Conservation (phyloP, 805 yeast genomes). For the Ogataea pini region DNA sequence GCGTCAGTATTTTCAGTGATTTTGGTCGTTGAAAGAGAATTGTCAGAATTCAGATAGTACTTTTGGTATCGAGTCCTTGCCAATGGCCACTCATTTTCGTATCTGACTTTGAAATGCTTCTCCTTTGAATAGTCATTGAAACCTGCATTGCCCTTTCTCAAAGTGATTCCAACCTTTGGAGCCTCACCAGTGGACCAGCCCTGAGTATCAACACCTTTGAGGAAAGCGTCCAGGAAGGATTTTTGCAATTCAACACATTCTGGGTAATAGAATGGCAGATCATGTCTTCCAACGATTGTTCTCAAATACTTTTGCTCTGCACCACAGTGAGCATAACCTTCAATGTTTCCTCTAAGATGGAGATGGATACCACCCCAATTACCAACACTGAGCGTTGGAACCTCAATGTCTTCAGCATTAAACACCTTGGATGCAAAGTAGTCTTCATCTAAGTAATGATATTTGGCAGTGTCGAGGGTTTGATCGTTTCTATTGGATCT, state of each 20-base stretch:
- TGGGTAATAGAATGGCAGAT: constrained; percentile 13
- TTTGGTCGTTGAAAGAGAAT: constrained; percentile 1
- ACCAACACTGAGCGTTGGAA: constrained; percentile 14
- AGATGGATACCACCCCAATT: constrained; percentile 17
- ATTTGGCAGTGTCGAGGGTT: constrained; percentile 14
- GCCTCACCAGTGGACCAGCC: constrained; percentile 12
- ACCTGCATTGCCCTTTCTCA: constrained; percentile 12
- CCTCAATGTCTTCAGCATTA: constrained; percentile 12
- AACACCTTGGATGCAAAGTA: constrained; percentile 12
- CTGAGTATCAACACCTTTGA: constrained; percentile 7
- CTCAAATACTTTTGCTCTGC: constrained; percentile 9
- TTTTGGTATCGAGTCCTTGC: constrained; percentile 8
- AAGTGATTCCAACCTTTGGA: constrained; percentile 11
- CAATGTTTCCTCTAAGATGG: constrained; percentile 14
- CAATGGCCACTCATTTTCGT: constrained; percentile 13
- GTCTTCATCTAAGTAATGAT: constrained; percentile 12
- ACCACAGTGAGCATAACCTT: constrained; percentile 12
- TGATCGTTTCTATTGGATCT: constrained; percentile 12
- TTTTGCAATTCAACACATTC: constrained; percentile 11
- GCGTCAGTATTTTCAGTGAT: not conserved
- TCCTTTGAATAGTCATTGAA: constrained; percentile 5
- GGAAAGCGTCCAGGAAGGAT: constrained; percentile 11
- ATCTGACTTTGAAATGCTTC: constrained; percentile 9
- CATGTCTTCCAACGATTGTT: constrained; percentile 15
- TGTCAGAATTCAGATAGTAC: constrained; percentile 5